phyloP scores from a whole-genome alignment of 2,329 filamentous ascomycete species.

The Colletotrichum godetiae region DNA sequence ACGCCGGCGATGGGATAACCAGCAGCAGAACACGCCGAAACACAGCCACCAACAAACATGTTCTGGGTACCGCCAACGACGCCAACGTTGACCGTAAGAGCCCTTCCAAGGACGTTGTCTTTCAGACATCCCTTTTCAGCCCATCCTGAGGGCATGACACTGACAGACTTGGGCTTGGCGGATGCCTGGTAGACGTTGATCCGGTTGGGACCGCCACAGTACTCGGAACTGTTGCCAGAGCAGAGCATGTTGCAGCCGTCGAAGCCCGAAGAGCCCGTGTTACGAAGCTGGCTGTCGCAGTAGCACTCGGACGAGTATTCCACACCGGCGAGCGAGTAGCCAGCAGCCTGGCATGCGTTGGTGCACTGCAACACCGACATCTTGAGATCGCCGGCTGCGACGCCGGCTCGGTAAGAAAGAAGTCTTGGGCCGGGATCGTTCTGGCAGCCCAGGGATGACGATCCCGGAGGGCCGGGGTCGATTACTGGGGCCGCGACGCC shows the following conservation, averaged over 20 bases:
- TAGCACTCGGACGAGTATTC: conserved; percentile 53
- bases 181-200: conserved; percentile 48
- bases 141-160: background rate
- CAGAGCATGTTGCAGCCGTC: conserved; percentile 48
- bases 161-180: conserved; percentile 11
- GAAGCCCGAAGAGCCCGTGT: conserved; percentile 38
- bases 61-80: background rate
- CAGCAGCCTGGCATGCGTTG: conserved; percentile 19
- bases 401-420: background rate
- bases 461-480: background rate
- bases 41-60: background rate
- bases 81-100: background rate
- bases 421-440: background rate
- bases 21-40: background rate
- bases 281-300: conserved; percentile 46
- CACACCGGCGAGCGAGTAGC: conserved; percentile 52
- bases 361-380: conserved; percentile 1
- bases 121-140: background rate
- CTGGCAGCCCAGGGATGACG: background rate
- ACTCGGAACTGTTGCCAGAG: conserved; percentile 44
- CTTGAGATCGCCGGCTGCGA: background rate
- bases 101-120: background rate
- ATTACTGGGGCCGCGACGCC: background rate
- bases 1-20: background rate
- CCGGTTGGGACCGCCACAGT: conserved; percentile 47